Percentiles rank a stretch among this genome's conserved stretches.
Evolutionary conservation across 306 rosid species (phyloP).

Genomic region (Cicer bijugum): DNA sequence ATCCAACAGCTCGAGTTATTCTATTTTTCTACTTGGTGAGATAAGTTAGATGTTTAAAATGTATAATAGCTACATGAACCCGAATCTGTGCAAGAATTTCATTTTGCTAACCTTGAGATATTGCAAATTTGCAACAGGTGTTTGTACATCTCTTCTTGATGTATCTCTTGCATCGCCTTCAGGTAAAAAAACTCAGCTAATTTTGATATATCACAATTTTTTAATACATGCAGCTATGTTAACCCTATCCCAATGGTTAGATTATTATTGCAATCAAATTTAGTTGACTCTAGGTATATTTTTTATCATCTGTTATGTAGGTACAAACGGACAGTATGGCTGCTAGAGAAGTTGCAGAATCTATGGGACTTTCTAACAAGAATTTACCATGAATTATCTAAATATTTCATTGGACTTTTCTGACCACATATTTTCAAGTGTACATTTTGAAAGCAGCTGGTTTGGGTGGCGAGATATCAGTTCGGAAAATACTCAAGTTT

Average conservation of each 20-base stretch:
- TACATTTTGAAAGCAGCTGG: conserved; percentile 41
- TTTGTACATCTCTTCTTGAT: conserved; percentile 97
- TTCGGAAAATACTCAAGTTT: conserved; percentile 35
- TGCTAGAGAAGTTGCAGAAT: conserved; percentile 80
- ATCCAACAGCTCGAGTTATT: conserved; percentile 86
- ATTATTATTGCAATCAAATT: conserved; percentile 1
- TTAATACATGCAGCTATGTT: conserved; percentile 24
- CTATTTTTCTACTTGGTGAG: conserved; percentile 87
- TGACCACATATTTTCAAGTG: conserved; percentile 41
- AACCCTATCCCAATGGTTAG: not conserved
- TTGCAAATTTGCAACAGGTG: conserved; percentile 58
- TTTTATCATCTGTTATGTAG: conserved; percentile 50
- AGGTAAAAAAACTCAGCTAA: conserved; percentile 56
- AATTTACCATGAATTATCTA: conserved; percentile 60
- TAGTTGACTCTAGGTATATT: conserved; percentile 25
- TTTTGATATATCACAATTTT: conserved; percentile 6
- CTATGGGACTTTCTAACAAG: conserved; percentile 84
- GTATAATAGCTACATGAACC: conserved; percentile 28
- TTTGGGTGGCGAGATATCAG: conserved; percentile 40
- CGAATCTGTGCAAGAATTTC: conserved; percentile 17
- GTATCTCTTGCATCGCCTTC: conserved; percentile 93
- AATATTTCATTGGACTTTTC: conserved; percentile 44
- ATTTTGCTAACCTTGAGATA: conserved; percentile 49
- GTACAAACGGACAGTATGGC: conserved; percentile 79
- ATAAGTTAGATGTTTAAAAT: conserved; percentile 11